Percentiles rank a stretch among this genome's conserved stretches.
These are phyloP conservation scores for Pseudognaphalium luteoalbum DNA, from an alignment of 129 eudicot genomes.

Conservation along the genomic window DNA sequence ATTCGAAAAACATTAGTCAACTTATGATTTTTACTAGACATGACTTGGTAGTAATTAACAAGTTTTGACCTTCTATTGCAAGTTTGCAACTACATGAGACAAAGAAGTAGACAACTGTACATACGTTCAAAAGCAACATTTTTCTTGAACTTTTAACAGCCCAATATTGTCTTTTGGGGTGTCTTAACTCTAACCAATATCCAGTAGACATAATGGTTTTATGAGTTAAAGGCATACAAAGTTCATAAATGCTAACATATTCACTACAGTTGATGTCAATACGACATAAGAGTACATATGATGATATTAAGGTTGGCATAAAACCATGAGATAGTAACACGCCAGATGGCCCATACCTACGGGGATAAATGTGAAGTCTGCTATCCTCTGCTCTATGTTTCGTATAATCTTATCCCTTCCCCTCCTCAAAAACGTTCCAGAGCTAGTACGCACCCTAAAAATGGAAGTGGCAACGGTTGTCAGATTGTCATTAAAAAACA, in stretches of 20 bases:
- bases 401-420: conserved; percentile 74
- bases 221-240: background rate
- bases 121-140: background rate
- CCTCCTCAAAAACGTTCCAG: conserved; percentile 84
- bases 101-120: background rate
- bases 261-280: background rate
- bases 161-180: conserved; percentile 1
- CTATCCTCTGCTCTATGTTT: conserved; percentile 85
- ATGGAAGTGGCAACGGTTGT: conserved; percentile 16
- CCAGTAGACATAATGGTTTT: background rate
- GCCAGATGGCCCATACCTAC: conserved; percentile 83
- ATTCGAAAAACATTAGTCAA: conserved; percentile 22
- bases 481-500: conserved; percentile 16
- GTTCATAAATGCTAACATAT: conserved; percentile 10
- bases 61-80: conserved; percentile 2
- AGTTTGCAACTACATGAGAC: background rate
- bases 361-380: conserved; percentile 89
- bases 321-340: conserved; percentile 15
- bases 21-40: background rate
- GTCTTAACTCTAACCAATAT: background rate
- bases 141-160: background rate
- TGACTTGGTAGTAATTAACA: conserved; percentile 7
- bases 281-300: background rate
- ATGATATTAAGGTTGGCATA: conserved; percentile 5
- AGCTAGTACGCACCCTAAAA: conserved; percentile 91